phyloP scores from a whole-genome alignment of 305 asterid species.

The Fraxinus sp. region DNA sequence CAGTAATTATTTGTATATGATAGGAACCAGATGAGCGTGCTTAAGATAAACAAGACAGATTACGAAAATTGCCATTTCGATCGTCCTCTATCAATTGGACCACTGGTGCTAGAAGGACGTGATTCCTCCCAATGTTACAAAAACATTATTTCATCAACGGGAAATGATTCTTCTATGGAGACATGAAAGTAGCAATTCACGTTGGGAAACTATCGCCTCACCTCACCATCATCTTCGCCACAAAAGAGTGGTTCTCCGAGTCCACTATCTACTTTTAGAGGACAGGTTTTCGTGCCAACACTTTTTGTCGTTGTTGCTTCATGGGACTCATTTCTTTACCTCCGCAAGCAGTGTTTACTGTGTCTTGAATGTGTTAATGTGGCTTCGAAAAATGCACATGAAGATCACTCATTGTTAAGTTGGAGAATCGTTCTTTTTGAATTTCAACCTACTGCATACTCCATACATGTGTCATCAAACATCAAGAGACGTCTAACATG shows the following conservation, averaged over 20 bases:
- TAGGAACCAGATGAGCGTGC: slow-evolving; percentile 64
- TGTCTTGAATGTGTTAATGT: no score
- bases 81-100: slow-evolving; percentile 66
- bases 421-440: no score
- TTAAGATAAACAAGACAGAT: slow-evolving; percentile 71
- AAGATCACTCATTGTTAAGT: no score
- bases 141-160: slow-evolving; percentile 68
- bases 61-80: slow-evolving; percentile 59
- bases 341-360: slow-evolving; percentile 32
- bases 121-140: slow-evolving; percentile 69
- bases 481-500: no score
- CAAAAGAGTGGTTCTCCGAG: slow-evolving; percentile 30
- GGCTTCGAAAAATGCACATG: no score
- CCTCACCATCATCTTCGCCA: slow-evolving; percentile 60
- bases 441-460: no score
- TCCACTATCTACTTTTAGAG: slow-evolving; percentile 33
- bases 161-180: slow-evolving; percentile 68
- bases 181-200: slow-evolving; percentile 59
- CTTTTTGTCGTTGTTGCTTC: slow-evolving; percentile 56
- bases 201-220: slow-evolving; percentile 50
- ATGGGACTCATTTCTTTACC: slow-evolving; percentile 58
- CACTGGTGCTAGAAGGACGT: slow-evolving; percentile 76
- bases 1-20: slow-evolving; percentile 41
- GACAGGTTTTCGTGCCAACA: slow-evolving; percentile 51
- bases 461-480: no score